These are phyloP conservation scores for Luzula sylvatica DNA, from an alignment of 176 grass and related monocot species.

Conservation along the genomic window DNA sequence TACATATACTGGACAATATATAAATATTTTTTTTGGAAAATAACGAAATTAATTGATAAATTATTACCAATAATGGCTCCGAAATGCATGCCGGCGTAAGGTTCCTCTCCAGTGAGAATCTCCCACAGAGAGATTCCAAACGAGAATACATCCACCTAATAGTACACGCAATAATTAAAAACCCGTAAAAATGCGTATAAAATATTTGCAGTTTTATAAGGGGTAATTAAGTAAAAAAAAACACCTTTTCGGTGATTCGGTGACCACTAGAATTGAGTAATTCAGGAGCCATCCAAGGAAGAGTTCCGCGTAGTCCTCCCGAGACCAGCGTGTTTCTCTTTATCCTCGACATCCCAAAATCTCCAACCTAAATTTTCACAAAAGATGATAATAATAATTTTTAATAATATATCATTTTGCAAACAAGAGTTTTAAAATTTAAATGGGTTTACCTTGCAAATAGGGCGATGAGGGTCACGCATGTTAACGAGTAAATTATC, in stretches of 20 bases:
- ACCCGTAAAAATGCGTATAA: background rate
- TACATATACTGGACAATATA: too few relatives aligned
- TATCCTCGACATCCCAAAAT: constrained; percentile 97
- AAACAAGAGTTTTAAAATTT: background rate
- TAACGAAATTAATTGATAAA: too few relatives aligned
- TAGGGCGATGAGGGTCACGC: constrained; percentile 83
- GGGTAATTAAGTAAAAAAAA: background rate
- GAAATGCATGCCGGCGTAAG: constrained; percentile 88
- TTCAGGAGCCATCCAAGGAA: constrained; percentile 99
- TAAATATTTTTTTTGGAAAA: background rate
- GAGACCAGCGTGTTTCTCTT: constrained; percentile 96
- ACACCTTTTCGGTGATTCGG: constrained; percentile 81
- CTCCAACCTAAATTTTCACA: constrained; percentile 58
- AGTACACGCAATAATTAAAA: background rate
- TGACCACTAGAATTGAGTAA: constrained; percentile 85
- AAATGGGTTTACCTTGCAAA: constrained; percentile 74
- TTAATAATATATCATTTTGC: too few relatives aligned
- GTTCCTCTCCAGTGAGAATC: constrained; percentile 85
- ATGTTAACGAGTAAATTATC: constrained; percentile 95
- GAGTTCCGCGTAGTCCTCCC: constrained; percentile 90
- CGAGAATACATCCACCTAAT: constrained; percentile 97
- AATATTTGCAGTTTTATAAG: background rate
- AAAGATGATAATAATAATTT: background rate
- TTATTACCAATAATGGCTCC: constrained; percentile 88
- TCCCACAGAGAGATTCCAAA: constrained; percentile 95